Conservation (phyloP, 192 early-diverging fungal species). For the Spizellomyces punctatus region DNA sequence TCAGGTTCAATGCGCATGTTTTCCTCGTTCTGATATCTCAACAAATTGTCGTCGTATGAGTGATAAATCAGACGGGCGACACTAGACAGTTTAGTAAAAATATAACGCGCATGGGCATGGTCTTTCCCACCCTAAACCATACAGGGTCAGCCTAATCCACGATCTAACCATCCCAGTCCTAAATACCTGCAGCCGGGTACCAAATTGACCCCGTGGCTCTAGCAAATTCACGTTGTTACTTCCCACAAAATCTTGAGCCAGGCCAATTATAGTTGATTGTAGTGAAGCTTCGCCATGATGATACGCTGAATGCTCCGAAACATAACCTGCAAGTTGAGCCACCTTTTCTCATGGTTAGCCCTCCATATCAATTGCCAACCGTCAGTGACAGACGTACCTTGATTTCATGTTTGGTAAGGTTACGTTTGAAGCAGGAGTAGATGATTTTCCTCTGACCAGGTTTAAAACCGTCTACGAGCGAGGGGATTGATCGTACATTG, state of each 20-base stretch:
- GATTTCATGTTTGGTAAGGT: conserved; percentile 66
- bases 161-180: background rate
- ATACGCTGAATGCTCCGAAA: conserved; percentile 83
- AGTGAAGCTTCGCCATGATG: conserved; percentile 88
- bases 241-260: conserved; percentile 89
- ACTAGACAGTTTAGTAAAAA: conserved; percentile 67
- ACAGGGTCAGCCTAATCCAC: background rate
- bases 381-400: conserved; percentile 51
- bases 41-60: conserved; percentile 72
- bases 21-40: conserved; percentile 78
- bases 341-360: conserved; percentile 47
- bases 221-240: conserved; percentile 88
- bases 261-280: conserved; percentile 73
- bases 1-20: conserved; percentile 80
- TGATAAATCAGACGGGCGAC: conserved; percentile 74
- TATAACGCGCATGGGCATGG: conserved; percentile 92
- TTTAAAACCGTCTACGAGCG: conserved; percentile 86
- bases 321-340: conserved; percentile 76
- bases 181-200: conserved; percentile 68
- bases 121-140: conserved; percentile 74
- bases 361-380: background rate
- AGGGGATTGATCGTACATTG: conserved; percentile 87
- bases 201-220: conserved; percentile 80
- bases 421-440: conserved; percentile 74
- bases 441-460: conserved; percentile 92